A percentile compares a stretch with the other conserved stretches of the same genome.
Evolutionary conservation across 140 eudicot genomes (phyloP).

Genomic region (Anethum foeniculum): DNA sequence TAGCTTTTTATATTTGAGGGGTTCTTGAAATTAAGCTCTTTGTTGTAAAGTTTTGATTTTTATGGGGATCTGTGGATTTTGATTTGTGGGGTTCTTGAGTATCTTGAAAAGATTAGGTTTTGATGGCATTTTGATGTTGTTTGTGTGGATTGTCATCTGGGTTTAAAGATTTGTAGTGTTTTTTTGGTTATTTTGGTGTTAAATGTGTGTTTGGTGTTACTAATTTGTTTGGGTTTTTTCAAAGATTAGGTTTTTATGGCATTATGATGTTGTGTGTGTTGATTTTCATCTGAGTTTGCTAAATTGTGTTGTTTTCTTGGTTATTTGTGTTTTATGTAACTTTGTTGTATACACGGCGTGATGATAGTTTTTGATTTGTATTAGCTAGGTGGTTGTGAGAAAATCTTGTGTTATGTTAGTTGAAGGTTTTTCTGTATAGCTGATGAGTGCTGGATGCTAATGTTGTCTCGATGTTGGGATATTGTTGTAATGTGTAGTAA

Average conservation of each 20-base stretch:
- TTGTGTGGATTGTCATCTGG: background rate
- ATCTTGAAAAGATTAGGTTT: background rate
- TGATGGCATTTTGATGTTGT: slow-evolving; percentile 1
- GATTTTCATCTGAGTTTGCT: background rate
- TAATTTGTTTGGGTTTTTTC: background rate
- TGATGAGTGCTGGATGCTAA: background rate
- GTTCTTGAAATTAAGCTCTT: background rate
- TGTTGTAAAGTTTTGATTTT: background rate
- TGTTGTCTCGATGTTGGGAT: background rate
- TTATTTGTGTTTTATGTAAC: background rate
- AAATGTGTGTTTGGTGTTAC: background rate
- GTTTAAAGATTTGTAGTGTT: background rate
- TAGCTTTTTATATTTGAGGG: background rate
- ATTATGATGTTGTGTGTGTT: background rate
- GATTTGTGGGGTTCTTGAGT: background rate
- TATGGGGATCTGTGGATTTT: slow-evolving; percentile 10
- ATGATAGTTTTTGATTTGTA: background rate
- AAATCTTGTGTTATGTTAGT: background rate
- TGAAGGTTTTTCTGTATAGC: background rate
- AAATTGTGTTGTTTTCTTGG: background rate
- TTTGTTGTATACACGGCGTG: background rate
- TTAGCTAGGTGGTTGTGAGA: background rate
- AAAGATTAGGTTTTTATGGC: background rate
- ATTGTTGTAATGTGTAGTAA: background rate
- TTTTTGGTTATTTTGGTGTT: background rate